Evolutionary conservation across 371 early-diverging fungal species (phyloP).

Genomic region (Mortierella sp.): DNA sequence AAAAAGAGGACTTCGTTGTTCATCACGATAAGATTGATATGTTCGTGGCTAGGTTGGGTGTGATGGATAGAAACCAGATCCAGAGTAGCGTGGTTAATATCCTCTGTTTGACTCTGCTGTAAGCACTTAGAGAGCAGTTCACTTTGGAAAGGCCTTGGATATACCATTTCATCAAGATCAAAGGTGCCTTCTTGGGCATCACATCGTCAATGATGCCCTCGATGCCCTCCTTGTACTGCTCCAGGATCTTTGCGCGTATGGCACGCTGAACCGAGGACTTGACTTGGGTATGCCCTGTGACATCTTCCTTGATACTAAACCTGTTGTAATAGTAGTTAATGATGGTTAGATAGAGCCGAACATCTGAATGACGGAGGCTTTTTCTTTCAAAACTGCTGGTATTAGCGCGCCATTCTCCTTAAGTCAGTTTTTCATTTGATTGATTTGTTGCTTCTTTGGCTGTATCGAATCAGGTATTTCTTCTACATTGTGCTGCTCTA

Average conservation of each 20-base stretch:
- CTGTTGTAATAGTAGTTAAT: conserved; percentile 58
- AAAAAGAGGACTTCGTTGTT: conserved; percentile 91
- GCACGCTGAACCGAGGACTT: conserved; percentile 94
- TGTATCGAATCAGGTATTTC: no score
- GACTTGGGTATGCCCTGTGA: conserved; percentile 86
- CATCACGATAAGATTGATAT: conserved; percentile 82
- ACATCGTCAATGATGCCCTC: conserved; percentile 90
- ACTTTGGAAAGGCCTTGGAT: no score
- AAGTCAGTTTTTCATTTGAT: no score
- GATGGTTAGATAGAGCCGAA: background rate
- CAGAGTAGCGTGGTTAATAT: no score
- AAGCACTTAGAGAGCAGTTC: no score
- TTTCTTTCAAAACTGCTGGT: background rate
- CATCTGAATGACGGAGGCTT: background rate
- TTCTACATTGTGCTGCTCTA: no score
- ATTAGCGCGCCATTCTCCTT: background rate
- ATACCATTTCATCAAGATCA: conserved; percentile 90
- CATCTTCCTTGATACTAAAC: conserved; percentile 81
- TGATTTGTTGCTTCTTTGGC: no score
- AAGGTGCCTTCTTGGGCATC: conserved; percentile 92
- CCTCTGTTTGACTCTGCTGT: no score
- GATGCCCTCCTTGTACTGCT: conserved; percentile 86
- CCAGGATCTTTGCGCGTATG: conserved; percentile 87
- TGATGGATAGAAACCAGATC: background rate
- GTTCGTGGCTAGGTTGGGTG: conserved; percentile 77